A percentile compares a stretch with the other conserved stretches of the same genome.
These are phyloP conservation scores for Allodekkera sacchari DNA, from an alignment of 805 yeast species.

Conservation along the genomic window DNA sequence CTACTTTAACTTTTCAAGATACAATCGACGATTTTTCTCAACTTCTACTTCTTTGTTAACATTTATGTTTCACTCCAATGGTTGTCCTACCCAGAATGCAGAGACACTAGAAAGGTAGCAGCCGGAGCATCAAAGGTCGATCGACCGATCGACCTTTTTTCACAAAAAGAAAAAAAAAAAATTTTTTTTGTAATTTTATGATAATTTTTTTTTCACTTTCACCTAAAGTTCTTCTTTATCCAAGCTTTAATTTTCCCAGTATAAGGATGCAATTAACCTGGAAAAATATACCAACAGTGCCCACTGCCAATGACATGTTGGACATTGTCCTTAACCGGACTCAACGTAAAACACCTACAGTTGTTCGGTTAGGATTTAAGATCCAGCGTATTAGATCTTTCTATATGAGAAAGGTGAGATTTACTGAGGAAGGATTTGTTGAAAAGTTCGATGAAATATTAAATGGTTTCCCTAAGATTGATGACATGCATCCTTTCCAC, in stretches of 20 bases:
- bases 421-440: constrained; percentile 90
- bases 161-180: not conserved
- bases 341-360: constrained; percentile 99
- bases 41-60: no score
- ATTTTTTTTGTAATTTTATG: not conserved
- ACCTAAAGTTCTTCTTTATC: not conserved
- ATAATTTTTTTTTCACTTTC: constrained; percentile 1
- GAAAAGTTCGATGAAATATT: constrained; percentile 86
- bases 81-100: no score
- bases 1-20: no score
- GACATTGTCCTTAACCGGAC: constrained; percentile 96
- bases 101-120: no score
- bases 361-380: constrained; percentile 91
- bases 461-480: constrained; percentile 88
- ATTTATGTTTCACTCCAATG: no score
- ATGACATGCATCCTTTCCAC: constrained; percentile 97
- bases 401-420: constrained; percentile 96
- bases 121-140: no score
- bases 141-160: no score
- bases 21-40: no score
- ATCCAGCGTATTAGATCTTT: constrained; percentile 95
- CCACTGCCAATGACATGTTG: constrained; percentile 84
- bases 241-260: not conserved
- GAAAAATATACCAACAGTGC: constrained; percentile 97
- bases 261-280: constrained; percentile 87